Conservation (phyloP, 768 basidiomycete species). For the Leucocoprinus leucothites region DNA sequence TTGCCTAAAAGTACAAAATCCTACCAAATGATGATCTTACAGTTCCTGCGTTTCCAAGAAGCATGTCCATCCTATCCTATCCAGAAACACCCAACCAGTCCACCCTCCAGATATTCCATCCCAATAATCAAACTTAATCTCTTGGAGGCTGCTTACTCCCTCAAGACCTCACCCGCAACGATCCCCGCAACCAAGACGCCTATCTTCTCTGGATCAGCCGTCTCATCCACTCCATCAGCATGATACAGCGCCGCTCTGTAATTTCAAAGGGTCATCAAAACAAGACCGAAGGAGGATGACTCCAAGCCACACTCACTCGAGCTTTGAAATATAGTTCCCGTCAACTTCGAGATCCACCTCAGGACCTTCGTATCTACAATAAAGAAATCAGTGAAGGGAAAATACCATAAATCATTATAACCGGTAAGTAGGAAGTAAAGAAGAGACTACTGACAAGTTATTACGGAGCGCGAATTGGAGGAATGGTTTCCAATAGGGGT, state of each 20-base stretch:
- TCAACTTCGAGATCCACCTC: slow-evolving; percentile 39
- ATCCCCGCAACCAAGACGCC: slow-evolving; percentile 25
- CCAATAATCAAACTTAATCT: no score
- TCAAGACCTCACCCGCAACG: slow-evolving; percentile 28
- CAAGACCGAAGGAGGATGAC: no score
- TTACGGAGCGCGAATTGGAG: slow-evolving; percentile 45
- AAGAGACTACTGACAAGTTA: slow-evolving; percentile 32
- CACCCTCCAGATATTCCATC: no score
- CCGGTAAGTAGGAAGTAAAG: no score
- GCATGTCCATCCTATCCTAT: no score
- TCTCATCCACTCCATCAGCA: not conserved
- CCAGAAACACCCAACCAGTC: no score
- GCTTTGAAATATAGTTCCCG: slow-evolving; percentile 45
- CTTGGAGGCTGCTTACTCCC: slow-evolving; percentile 15
- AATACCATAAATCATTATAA: not conserved
- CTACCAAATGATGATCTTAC: no score
- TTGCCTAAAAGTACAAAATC: no score
- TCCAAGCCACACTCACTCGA: slow-evolving; percentile 49
- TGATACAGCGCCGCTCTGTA: slow-evolving; percentile 6
- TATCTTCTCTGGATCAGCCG: slow-evolving; percentile 23
- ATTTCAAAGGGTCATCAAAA: no score
- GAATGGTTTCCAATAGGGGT: slow-evolving; percentile 51
- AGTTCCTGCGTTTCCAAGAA: no score
- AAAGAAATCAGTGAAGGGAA: not conserved
- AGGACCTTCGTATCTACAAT: slow-evolving; percentile 42